Conservation (phyloP, 2,329 filamentous ascomycete genomes). For the Raffaelea albimanens region DNA sequence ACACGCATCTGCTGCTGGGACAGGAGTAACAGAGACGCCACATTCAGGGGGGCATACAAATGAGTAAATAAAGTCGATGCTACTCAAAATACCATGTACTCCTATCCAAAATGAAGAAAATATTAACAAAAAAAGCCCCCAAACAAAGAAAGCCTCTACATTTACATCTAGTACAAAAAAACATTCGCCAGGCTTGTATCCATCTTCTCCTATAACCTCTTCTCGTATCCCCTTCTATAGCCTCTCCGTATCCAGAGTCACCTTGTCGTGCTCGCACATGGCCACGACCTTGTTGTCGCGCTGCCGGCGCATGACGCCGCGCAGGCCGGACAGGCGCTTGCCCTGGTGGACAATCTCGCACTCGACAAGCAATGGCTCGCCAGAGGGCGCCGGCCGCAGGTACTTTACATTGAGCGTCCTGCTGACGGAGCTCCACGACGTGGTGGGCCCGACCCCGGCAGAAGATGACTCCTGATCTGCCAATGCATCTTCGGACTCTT, state of each 20-base stretch:
- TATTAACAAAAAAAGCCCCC: not conserved
- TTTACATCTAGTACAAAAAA: not conserved
- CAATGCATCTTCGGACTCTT: not conserved
- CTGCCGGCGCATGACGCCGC: conserved; percentile 43
- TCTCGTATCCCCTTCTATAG: not conserved
- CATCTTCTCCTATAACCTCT: not conserved
- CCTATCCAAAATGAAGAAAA: too few species aligned
- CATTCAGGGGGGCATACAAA: not conserved
- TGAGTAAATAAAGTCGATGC: too few species aligned
- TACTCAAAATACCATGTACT: too few species aligned
- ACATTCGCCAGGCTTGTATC: too few species aligned
- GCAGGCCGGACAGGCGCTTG: conserved; percentile 40
- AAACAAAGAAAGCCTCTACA: not conserved
- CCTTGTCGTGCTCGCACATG: conserved; percentile 56
- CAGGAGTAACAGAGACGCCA: not conserved
- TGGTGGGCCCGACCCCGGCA: too few species aligned
- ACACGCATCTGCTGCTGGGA: too few species aligned
- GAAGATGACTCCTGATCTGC: too few species aligned
- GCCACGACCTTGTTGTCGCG: conserved; percentile 44
- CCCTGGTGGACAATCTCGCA: conserved; percentile 51
- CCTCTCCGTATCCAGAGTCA: conserved; percentile 32
- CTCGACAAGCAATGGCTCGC: conserved; percentile 40
- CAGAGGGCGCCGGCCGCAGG: conserved; percentile 49
- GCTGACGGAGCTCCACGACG: too few species aligned
- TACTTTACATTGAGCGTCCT: conserved; percentile 60